Conservation (phyloP, 495 filamentous ascomycete genomes). For the Trichoderma gamsii region DNA sequence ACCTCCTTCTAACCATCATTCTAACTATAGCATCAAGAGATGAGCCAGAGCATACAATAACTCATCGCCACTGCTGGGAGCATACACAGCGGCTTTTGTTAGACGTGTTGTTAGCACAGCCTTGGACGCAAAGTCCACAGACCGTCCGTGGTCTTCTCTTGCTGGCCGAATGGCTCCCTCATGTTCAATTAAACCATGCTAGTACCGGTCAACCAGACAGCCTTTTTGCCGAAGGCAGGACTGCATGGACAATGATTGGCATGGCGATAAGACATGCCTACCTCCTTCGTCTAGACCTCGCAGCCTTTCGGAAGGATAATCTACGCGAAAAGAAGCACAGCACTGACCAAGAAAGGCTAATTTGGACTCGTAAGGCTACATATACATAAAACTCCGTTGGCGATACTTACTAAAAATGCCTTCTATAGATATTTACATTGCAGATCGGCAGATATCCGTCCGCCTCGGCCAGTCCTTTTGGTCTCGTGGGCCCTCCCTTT, state of each 20-base stretch:
- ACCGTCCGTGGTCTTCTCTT: conserved; percentile 3
- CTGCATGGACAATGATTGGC: conserved; percentile 7
- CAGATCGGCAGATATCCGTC: conserved; percentile 15
- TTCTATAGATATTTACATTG: neutral
- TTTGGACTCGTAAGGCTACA: neutral
- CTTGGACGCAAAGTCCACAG: neutral
- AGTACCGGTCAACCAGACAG: neutral
- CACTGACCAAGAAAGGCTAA: neutral
- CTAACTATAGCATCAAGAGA: conserved; percentile 12
- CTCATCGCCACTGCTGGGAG: conserved; percentile 8
- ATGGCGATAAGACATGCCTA: conserved; percentile 8
- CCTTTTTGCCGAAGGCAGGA: neutral
- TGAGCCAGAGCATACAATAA: neutral
- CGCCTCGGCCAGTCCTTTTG: conserved; percentile 16
- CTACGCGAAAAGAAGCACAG: neutral
- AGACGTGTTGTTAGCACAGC: neutral
- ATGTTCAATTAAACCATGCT: neutral
- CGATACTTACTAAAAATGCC: neutral
- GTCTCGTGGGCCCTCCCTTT: conserved; percentile 14
- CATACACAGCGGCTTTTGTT: neutral
- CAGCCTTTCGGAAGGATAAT: neutral
- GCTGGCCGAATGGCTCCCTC: conserved; percentile 7
- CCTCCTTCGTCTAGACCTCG: conserved; percentile 5
- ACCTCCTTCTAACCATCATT: conserved; percentile 9
- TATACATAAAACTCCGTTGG: neutral